These are phyloP conservation scores for Phytomonas serpens DNA, from an alignment of 208 protist genomes.

Conservation along the genomic window DNA sequence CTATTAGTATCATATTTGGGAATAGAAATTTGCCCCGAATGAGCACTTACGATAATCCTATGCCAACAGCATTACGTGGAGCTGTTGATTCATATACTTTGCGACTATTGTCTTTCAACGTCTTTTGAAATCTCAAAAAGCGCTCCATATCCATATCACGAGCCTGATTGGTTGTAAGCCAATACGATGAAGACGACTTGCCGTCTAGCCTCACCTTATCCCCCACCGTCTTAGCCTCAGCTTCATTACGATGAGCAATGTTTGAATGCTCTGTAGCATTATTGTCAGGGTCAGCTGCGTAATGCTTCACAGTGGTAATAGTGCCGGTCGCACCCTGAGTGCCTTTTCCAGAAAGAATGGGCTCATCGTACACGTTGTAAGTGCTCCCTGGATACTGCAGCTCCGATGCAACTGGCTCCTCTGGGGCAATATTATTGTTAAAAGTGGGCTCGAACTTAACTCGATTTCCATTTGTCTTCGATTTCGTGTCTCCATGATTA, in stretches of 20 bases:
- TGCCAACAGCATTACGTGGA: neutral
- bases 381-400: constrained; percentile 76
- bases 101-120: constrained; percentile 43
- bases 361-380: constrained; percentile 61
- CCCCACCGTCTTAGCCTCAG: neutral
- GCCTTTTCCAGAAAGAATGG: neutral
- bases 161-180: constrained; percentile 80
- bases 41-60: neutral
- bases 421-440: constrained; percentile 50
- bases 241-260: neutral
- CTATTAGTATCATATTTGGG: neutral
- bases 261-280: neutral
- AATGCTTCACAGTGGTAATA: neutral
- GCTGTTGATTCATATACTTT: constrained; percentile 46
- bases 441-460: constrained; percentile 24
- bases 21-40: neutral
- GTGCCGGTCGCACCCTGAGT: neutral
- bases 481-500: constrained; percentile 6
- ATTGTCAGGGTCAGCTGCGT: neutral
- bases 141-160: constrained; percentile 54
- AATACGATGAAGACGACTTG: constrained; percentile 56
- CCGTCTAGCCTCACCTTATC: constrained; percentile 14
- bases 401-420: constrained; percentile 30
- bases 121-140: constrained; percentile 70
- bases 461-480: neutral